Evolutionary conservation across 768 basidiomycete genomes (phyloP).

Genomic region (Cystofilobasidium ferigula): DNA sequence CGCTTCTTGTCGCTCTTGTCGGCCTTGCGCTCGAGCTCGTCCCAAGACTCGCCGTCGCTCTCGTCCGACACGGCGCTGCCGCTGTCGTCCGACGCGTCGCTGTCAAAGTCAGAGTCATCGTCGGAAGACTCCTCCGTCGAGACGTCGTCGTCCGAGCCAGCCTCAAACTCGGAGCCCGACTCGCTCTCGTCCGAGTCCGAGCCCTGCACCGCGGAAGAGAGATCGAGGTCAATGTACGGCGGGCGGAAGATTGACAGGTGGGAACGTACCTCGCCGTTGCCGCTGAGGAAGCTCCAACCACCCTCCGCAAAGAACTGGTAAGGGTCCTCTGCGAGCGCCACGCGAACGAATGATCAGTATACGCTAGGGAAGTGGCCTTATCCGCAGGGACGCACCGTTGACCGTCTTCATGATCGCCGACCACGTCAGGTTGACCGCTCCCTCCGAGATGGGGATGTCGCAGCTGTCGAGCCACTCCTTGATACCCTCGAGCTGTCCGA

Average conservation of each 20-base stretch:
- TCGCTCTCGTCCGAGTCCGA: conserved; percentile 44
- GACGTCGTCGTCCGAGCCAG: conserved; percentile 8
- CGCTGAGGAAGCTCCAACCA: conserved; percentile 82
- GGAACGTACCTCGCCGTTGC: conserved; percentile 52
- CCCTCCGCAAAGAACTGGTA: conserved; percentile 89
- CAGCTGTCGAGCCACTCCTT: conserved; percentile 99
- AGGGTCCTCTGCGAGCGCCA: conserved; percentile 50
- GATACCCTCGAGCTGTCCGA: conserved; percentile 74
- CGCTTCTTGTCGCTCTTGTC: conserved; percentile 33
- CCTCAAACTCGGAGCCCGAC: conserved; percentile 54
- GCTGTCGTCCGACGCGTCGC: conserved; percentile 31
- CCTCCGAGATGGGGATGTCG: conserved; percentile 89
- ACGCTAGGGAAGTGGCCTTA: neutral
- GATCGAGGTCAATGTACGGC: neutral
- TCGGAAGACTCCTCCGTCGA: conserved; percentile 25
- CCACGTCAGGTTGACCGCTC: conserved; percentile 97
- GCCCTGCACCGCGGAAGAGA: conserved; percentile 3
- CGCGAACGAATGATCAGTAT: no score
- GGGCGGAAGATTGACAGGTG: neutral
- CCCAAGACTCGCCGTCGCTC: conserved; percentile 80
- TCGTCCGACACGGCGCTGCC: conserved; percentile 31
- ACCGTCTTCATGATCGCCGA: conserved; percentile 79
- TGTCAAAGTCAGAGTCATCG: conserved; percentile 30
- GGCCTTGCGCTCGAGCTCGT: conserved; percentile 82
- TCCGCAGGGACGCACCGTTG: conserved; percentile 1